phyloP scores from a whole-genome alignment of 441 rosid species.

The Adansonia grandidieri region DNA sequence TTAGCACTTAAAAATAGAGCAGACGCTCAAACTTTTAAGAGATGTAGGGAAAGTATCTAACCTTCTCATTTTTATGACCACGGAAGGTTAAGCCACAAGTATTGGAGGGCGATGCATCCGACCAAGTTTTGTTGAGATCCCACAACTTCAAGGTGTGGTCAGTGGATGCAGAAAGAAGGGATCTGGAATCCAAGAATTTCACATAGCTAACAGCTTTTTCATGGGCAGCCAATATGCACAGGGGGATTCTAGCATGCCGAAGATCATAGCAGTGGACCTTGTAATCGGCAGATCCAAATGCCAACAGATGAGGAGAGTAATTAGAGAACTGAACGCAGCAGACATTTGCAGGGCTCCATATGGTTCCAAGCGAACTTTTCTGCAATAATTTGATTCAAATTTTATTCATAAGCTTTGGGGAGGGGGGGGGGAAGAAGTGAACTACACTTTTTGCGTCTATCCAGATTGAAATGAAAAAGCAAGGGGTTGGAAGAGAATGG shows the following conservation, averaged over 20 bases:
- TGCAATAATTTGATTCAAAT: constrained; percentile 38
- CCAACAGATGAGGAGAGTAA: constrained; percentile 60
- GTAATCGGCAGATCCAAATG: constrained; percentile 80
- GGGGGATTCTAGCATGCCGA: constrained; percentile 66
- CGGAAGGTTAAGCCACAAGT: constrained; percentile 65
- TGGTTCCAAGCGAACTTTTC: constrained; percentile 61
- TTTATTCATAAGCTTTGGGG: constrained; percentile 22
- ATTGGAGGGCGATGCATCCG: constrained; percentile 47
- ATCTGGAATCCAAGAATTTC: constrained; percentile 75
- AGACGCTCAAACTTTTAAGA: constrained; percentile 21
- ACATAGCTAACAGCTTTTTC: constrained; percentile 84
- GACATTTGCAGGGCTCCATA: constrained; percentile 70
- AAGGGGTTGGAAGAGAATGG: background rate
- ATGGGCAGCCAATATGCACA: constrained; percentile 74
- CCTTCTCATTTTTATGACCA: constrained; percentile 85
- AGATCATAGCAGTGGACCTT: constrained; percentile 79
- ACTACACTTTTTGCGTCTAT: constrained; percentile 21
- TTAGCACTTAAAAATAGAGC: constrained; percentile 25
- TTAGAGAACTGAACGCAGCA: constrained; percentile 80
- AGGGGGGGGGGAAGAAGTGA: background rate
- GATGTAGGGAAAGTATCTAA: constrained; percentile 27
- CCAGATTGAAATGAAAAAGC: constrained; percentile 13
- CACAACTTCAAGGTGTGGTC: constrained; percentile 83
- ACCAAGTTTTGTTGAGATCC: constrained; percentile 64
- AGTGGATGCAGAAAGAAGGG: constrained; percentile 83